Base-by-base conservation (phyloP, 345 rosid genomes). In the Passiflora organensis region DNA sequence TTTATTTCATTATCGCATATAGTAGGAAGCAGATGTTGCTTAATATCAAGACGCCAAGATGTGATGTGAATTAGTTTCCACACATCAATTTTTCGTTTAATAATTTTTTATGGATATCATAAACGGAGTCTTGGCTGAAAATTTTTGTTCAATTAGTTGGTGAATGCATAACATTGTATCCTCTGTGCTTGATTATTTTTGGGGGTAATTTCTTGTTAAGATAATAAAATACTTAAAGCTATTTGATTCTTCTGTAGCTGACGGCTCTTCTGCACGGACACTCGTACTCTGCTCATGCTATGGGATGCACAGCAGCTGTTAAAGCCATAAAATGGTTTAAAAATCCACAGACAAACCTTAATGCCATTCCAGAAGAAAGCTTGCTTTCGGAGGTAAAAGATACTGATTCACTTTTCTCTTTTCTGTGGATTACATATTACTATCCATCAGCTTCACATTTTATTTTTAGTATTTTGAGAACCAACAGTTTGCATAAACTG, bases 211-310 rank as follows among this genome's bases (percentile, higher is more conserved):
- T 28, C 5, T 2, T 2, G 5, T 28, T 28, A 28, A 28, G 3
- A 28, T 3, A 28, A 2, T 28, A 42, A 44, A 43, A 10, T n/a
- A 32, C 54, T 63, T 37, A 51, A 23, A 60, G 51, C 24, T 36
- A 15, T 44, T 41, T 64, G 32, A 54, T 59, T 73, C 37, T 73
- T 56, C 59, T 72, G 67, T 64, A 91, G 98, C 91, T 91, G 58
- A 76, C 79, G 70, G 98, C 96, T 24, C 85, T 91, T 66, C 76
- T 91, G 68, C 98, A 88, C 66, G 98, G 98, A 55, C 98, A 91
- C 69, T 88, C 98, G 6, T 88, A 91, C 68, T 51, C 93, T 39
- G 98, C 95, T 51, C 96, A 93, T 76, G 91, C 97, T 53, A 76
- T 84, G 85, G 99, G 95, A 41, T 93, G 97, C 53, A 66, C 80